These are phyloP conservation scores for Botrytis fragariae DNA, from an alignment of 2,329 filamentous ascomycete genomes.

Conservation along the genomic window DNA sequence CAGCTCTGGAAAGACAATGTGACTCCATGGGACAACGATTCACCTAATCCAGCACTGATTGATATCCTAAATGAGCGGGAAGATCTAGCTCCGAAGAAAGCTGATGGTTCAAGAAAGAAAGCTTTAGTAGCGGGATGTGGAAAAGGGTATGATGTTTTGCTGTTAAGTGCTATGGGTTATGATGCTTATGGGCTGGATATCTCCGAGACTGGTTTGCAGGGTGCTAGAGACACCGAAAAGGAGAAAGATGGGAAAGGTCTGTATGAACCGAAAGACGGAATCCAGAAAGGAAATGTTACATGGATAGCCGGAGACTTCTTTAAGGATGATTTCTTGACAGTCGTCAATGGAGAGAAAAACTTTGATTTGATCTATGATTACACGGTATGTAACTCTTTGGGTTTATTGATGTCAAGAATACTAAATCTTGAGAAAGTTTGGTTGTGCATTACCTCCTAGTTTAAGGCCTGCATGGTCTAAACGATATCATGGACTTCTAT, in stretches of 20 bases:
- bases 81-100: constrained; percentile 40
- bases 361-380: constrained; percentile 69
- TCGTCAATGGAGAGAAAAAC: constrained; percentile 41
- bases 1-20: constrained; percentile 45
- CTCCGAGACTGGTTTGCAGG: constrained; percentile 26
- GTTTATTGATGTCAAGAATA: not conserved
- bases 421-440: constrained; percentile 47
- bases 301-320: constrained; percentile 69
- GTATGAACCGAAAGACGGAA: constrained; percentile 44
- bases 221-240: constrained; percentile 23
- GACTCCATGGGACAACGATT: constrained; percentile 57
- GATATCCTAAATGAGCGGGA: constrained; percentile 49
- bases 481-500: constrained; percentile 51
- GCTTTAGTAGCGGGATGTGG: constrained; percentile 82
- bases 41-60: constrained; percentile 52
- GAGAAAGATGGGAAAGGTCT: constrained; percentile 41
- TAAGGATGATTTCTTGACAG: constrained; percentile 53
- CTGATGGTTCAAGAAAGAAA: constrained; percentile 42
- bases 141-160: constrained; percentile 74
- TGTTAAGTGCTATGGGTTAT: constrained; percentile 73
- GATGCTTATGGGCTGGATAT: constrained; percentile 72
- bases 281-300: constrained; percentile 50
- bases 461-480: constrained; percentile 53
- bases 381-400: constrained; percentile 46
- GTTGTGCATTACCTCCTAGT: constrained; percentile 58